A percentile compares a stretch with the other conserved stretches of the same genome.
phyloP scores from a whole-genome alignment of 192 early-diverging fungal genomes.

The Coemansia sp. region DNA sequence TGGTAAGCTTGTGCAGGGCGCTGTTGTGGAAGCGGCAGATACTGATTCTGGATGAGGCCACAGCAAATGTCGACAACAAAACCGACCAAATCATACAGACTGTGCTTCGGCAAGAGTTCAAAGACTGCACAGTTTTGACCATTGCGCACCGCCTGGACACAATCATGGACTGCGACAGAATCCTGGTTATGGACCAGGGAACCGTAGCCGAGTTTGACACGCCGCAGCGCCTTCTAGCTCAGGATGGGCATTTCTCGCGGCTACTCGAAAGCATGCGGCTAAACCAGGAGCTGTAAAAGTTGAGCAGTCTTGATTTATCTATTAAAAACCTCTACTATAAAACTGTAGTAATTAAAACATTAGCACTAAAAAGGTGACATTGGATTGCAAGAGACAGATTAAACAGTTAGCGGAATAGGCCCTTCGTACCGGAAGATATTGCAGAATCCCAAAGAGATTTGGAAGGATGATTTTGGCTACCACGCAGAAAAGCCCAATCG shows the following conservation, averaged over 20 bases:
- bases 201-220: conserved; percentile 28
- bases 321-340: no score
- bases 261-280: conserved; percentile 16
- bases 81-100: conserved; percentile 64
- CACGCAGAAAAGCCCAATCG: conserved; percentile 33
- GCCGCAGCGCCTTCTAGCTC: conserved; percentile 11
- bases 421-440: conserved; percentile 4
- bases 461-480: conserved; percentile 1
- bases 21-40: conserved; percentile 66
- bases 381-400: background rate
- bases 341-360: no score
- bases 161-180: conserved; percentile 58
- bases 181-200: conserved; percentile 57
- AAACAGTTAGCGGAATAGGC: conserved; percentile 9
- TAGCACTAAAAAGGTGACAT: no score
- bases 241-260: conserved; percentile 9
- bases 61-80: conserved; percentile 57
- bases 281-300: no score
- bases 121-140: conserved; percentile 50
- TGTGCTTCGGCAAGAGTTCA: conserved; percentile 51
- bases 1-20: conserved; percentile 57
- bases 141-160: conserved; percentile 74
- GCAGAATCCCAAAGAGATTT: conserved; percentile 7
- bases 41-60: conserved; percentile 76
- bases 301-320: no score